Evolutionary conservation across 2,329 filamentous ascomycete species (phyloP).

Genomic region (Aspergillus aculeatinus): DNA sequence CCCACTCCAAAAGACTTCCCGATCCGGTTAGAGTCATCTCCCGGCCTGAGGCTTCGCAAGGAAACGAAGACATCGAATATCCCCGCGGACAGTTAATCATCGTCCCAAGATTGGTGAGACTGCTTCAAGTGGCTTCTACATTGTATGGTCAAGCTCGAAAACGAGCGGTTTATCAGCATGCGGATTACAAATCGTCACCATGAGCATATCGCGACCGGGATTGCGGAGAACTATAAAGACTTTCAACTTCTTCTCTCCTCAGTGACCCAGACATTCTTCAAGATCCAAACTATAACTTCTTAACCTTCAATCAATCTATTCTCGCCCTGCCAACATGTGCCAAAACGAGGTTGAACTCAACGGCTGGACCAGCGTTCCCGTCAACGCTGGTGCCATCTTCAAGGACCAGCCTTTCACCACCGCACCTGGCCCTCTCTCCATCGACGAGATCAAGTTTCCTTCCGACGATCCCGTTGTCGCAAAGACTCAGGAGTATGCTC

Average conservation of each 20-base stretch:
- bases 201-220: background rate
- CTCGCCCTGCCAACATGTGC: background rate
- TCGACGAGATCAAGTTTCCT: background rate
- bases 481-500: constrained; percentile 30
- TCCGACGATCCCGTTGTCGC: background rate
- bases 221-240: background rate
- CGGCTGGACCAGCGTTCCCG: background rate
- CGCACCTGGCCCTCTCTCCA: background rate
- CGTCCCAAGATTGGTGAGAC: background rate
- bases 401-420: background rate
- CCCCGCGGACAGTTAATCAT: background rate
- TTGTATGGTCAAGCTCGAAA: background rate
- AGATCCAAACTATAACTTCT: background rate
- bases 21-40: background rate
- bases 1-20: constrained; percentile 3
- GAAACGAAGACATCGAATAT: background rate
- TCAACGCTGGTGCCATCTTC: constrained; percentile 1
- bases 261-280: background rate
- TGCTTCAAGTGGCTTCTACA: background rate
- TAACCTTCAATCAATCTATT: background rate
- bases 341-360: background rate
- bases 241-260: background rate
- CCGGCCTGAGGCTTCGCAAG: background rate
- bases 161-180: background rate
- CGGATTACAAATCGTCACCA: background rate